Base-by-base conservation (phyloP, 2,329 filamentous ascomycete species). In the Ophiostoma ips region DNA sequence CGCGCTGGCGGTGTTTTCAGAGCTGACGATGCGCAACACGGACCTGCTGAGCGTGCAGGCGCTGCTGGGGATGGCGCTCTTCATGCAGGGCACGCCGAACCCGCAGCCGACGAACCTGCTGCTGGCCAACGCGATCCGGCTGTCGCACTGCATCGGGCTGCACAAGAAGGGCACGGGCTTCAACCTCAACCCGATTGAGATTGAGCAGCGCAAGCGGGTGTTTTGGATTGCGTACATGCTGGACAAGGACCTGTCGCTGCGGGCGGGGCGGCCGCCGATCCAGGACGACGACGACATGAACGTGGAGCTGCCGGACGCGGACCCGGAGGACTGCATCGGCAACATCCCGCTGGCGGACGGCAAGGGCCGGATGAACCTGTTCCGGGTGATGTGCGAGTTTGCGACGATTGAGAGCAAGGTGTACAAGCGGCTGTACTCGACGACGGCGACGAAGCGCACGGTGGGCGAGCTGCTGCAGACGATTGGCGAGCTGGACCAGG, bases 11-110 rank as follows among this genome's bases (percentile, higher is more conserved):
- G 87, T 95, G 40, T 83, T 95, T 62, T 82, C 88, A 0, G 92
- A 98, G 64, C 70, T 98, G 52, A 89, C 88, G 1, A 90, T 98
- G 83, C 83, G 89, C 40, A 96, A 95, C 62, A 95, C 89, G 8
- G 92, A 98, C 66, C 72, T 98, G 18, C 71, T 96, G 36, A 95
- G 89, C 60, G 89, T 98, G 2, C 92, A 98, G 66, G 92, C 89
- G 13, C 71, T 98, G 44, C 71, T 96, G 24, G 92, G 89, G 53
- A 95, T 96, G 83, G 82, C 88, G 2, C 71, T 95, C 15, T 98
- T 96, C 68, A 76, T 98, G 66, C 87, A 95, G 63, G 92, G 92
- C 55, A 96, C 92, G 0, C 90, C 92, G 0, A 98, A 96, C 60
- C 92, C 90, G 0, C 92, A 98, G 59, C 90, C 92, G 1, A 85